Base-by-base conservation (phyloP, 176 grass and related monocot genomes). In the Zoysia pacifica region DNA sequence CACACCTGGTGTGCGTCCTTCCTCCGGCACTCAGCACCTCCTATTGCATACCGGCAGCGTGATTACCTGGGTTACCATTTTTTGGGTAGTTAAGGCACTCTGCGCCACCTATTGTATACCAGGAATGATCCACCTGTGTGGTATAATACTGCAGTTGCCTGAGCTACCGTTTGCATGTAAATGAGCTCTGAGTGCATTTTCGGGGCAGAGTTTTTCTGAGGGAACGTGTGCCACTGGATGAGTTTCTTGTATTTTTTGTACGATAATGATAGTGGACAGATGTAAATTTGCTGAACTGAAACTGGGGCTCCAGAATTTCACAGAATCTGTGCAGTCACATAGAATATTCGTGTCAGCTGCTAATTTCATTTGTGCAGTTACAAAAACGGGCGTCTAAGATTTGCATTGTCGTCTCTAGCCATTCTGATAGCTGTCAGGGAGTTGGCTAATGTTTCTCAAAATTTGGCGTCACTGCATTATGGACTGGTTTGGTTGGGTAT, bases 11-110 rank as follows among this genome's bases (percentile, higher is more conserved):
- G 63, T 96, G 97, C 41, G 88, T 99, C 58, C 84, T 99, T 10
- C 97, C 97, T n/a, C 97, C 93, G 18, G 81, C 84, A 2, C 88
- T 99, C 14, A 99, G 96, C 89, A 93, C 96, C 41, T 99, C 97
- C 1, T 99, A 96, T 81, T 99, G 97, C 74, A 93, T 91, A 77
- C 97, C 90, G 4, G 88, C 80, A 54, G 39, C 11, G 13, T 39
- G 13, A 41, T 43, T 65, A 41, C 4, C 37, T 58, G 8, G 6
- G 43, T 39, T 49, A 18, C 68, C 78, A 78, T 83, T 72, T 59
- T 82, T 18, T 9, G 7, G 20, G 3, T 35, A 11, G 59, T 36
- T 62, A 20, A 36, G 59, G 59, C 28, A 36, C 19, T 15, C 7
- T 2, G 18, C 6, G 6, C 55, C 55, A 58, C 53, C 51, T 19